phyloP scores from a whole-genome alignment of 176 grass and related monocot genomes.

The Cenchrus purpureus region DNA sequence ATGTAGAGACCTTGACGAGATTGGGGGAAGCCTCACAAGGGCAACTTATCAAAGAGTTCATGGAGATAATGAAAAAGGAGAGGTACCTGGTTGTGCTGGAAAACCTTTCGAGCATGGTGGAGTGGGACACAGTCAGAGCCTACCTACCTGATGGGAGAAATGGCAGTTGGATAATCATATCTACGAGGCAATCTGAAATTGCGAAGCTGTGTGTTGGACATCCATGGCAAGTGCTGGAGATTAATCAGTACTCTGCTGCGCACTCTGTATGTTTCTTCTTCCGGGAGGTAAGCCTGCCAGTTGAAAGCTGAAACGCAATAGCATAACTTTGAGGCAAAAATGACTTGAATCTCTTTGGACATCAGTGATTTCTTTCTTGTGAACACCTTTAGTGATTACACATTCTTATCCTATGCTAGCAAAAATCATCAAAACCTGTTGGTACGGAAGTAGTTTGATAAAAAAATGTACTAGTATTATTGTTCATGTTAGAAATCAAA shows the following conservation, averaged over 20 bases:
- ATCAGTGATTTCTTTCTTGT: not conserved
- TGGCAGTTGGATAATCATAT: not conserved
- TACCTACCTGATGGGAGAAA: not conserved
- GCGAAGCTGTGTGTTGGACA: not conserved
- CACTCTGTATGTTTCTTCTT: constrained; percentile 7
- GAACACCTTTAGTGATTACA: too few relatives aligned
- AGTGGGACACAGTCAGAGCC: not conserved
- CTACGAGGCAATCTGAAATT: not conserved
- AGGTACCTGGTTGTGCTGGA: not conserved
- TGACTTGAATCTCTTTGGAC: not conserved
- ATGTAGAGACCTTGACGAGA: not conserved
- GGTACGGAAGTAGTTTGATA: too few relatives aligned
- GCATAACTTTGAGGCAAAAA: not conserved
- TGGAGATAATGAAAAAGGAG: not conserved
- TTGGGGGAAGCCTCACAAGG: not conserved
- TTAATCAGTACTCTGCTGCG: not conserved
- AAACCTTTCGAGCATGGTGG: not conserved
- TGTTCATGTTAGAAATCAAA: too few relatives aligned
- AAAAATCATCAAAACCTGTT: too few relatives aligned
- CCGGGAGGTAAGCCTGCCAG: not conserved
- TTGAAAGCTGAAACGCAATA: not conserved
- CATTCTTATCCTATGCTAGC: too few relatives aligned
- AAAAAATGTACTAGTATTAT: too few relatives aligned
- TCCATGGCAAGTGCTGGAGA: not conserved
- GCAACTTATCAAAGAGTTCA: not conserved